phyloP scores from a whole-genome alignment of 2,329 filamentous ascomycete genomes.

The Phialophora verrucosa region DNA sequence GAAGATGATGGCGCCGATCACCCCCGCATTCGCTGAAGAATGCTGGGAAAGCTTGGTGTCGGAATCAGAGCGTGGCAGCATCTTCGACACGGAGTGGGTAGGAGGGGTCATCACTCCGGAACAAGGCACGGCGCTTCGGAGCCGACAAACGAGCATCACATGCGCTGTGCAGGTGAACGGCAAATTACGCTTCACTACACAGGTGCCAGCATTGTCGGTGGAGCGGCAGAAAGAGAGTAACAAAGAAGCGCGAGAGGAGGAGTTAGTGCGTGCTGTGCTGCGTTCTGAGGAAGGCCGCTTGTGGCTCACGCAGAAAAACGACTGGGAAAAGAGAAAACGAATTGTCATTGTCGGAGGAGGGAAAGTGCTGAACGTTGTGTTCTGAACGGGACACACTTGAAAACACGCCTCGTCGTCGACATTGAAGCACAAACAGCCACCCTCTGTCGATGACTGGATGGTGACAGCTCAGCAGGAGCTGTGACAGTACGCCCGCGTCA shows the following conservation, averaged over 20 bases:
- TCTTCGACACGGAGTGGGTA: slow-evolving; percentile 65
- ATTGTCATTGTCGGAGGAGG: slow-evolving; percentile 71
- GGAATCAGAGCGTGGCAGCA: slow-evolving; percentile 48
- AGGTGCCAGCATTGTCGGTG: slow-evolving; percentile 56
- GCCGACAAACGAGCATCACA: slow-evolving; percentile 55
- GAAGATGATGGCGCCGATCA: slow-evolving; percentile 77
- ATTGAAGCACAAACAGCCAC: no score
- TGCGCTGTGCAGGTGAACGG: slow-evolving; percentile 81
- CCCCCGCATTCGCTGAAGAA: slow-evolving; percentile 81
- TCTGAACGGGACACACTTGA: slow-evolving; percentile 40
- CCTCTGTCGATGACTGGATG: no score
- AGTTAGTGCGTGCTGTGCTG: slow-evolving; percentile 67
- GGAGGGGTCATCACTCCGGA: slow-evolving; percentile 47
- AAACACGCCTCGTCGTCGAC: neutral
- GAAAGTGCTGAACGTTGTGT: slow-evolving; percentile 76
- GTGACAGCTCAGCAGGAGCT: no score
- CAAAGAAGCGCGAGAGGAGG: slow-evolving; percentile 57
- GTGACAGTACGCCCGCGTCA: no score
- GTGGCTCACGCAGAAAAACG: slow-evolving; percentile 59
- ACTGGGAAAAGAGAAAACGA: slow-evolving; percentile 63
- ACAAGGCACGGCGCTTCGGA: slow-evolving; percentile 55
- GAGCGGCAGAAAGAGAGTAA: slow-evolving; percentile 43
- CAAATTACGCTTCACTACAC: slow-evolving; percentile 72
- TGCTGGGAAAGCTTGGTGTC: slow-evolving; percentile 69
- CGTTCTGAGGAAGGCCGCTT: slow-evolving; percentile 64